Evolutionary conservation across 2,329 filamentous ascomycete species (phyloP), one percentile per base, ranked within the genome.

Genomic region (Trichoderma sp.): DNA sequence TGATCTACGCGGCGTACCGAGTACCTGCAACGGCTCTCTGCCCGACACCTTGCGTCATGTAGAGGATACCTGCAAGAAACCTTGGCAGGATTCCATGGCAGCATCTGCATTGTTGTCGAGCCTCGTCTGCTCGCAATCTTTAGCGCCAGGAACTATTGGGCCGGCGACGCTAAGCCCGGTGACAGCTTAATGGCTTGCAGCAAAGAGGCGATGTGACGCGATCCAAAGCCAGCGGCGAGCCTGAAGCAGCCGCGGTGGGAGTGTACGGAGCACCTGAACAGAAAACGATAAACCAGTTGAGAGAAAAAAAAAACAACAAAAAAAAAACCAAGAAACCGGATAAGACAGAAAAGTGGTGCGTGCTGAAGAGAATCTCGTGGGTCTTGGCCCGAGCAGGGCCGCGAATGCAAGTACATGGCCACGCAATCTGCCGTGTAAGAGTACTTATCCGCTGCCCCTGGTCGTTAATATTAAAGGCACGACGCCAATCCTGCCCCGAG

Each of bases 381-480:
- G 15, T 35, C 56, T 42, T 58, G 13, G 9, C 27, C 25, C 17
- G n/a, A 19, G 29, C 22, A 37, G 19, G 32, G 34, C 12, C 32
- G 19, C 53, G 53, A 56, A 35, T 25, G 6, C 32, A 42, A 42
- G 60, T 64, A 42, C 34, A n/a, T 25, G 32, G 15, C 59, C 32
- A 12, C 29, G 32, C 32, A 34, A 34, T 13, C 2, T 15, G 6
- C 56, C 15, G 64, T 10, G 42, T 10, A 2, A 53, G 42, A 39
- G 42, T 37, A 39, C 60, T 27, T 34, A 17, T 5, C 15, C 42
- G 4, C 32, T 15, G 17, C 19, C 27, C 53, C 42, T 48, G 42
- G 64, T 52, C 45, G 57, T 25, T 65, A 59, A 68, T 69, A 70
- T 75, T 72, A 75, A 76, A 74, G 74, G 74, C 70, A 69, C 72